Evolutionary conservation across 2,329 filamentous ascomycete species (phyloP).

Genomic region (Fusarium multiceps): DNA sequence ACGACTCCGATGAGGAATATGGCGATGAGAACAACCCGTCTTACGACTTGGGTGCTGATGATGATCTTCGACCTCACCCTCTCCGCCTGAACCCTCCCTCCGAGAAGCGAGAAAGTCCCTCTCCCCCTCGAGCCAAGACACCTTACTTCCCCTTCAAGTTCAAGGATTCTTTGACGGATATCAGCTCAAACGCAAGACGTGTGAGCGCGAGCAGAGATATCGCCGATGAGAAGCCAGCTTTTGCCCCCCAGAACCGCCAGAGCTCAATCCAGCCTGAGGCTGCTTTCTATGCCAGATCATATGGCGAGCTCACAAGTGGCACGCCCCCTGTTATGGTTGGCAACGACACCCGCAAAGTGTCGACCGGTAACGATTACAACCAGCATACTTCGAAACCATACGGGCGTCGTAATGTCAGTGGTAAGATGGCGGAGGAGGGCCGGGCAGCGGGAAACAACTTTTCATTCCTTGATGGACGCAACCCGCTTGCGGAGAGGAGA

Average conservation of each 20-base stretch:
- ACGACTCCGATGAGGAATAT: conserved; percentile 55
- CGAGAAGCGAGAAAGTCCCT: conserved; percentile 16
- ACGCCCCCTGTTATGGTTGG: conserved; percentile 67
- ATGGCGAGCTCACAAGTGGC: conserved; percentile 65
- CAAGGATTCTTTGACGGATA: conserved; percentile 55
- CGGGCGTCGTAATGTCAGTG: conserved; percentile 73
- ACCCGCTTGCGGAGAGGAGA: conserved; percentile 32
- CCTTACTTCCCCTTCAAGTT: conserved; percentile 38
- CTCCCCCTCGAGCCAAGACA: conserved; percentile 35
- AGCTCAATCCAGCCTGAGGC: conserved; percentile 63
- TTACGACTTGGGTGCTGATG: conserved; percentile 46
- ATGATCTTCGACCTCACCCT: conserved; percentile 61
- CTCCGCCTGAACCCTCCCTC: conserved; percentile 62
- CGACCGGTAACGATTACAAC: conserved; percentile 68
- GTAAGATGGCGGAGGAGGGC: conserved; percentile 79
- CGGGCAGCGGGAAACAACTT: conserved; percentile 52
- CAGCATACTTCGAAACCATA: conserved; percentile 48
- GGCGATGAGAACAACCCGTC: conserved; percentile 52
- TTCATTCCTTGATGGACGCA: conserved; percentile 40
- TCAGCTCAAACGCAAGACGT: conserved; percentile 58
- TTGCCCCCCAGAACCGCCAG: conserved; percentile 44
- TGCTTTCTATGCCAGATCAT: conserved; percentile 66
- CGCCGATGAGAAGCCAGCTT: conserved; percentile 52
- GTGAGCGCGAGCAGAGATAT: conserved; percentile 60
- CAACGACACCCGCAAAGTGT: conserved; percentile 64